Base-by-base conservation (phyloP, 257 asterid species). In the Lycium ferocissimum region DNA sequence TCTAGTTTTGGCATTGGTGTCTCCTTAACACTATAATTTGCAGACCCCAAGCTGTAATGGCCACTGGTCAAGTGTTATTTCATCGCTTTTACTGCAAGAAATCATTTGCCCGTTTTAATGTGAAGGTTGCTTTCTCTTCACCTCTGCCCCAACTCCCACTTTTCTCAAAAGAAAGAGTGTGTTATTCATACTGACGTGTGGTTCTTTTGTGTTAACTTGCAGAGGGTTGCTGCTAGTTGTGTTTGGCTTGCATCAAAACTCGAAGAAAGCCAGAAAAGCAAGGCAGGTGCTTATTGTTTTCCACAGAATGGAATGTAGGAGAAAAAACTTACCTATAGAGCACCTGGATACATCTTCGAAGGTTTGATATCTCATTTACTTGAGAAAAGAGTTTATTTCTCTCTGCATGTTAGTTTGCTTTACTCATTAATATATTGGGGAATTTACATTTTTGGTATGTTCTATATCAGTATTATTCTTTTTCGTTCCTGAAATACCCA, bases 21-120 rank as follows among this genome's bases (percentile, higher is more conserved):
- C 79, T 91, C 97, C 96, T 94, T 94, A 89, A 84, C 90, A 84
- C 63, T 47, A 79, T 82, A 79, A 35, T 86, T 75, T 76, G 75
- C 93, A 94, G 98, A 91, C 99, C 98, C 75, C 99, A 97, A 90
- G 99, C 98, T 89, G 97, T 95, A 72, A 94, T 96, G 98, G 98
- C 98, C 40, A 97, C 99, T 17, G 98, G 97, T 37, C 99, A 97
- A 86, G 99, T 95, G 81, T 87, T 96, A 75, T 95, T 97, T 87
- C 99, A 97, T 84, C 97, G 99, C 59, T 97, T 97, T 87, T 95
- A 92, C 92, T 94, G 98, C 92, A 97, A 95, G 92, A 95, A 95
- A 75, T 95, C 99, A 73, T 92, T 94, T 91, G 93, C 91, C 56
- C 94, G 95, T 73, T 97, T 95, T 85, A 97, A 94, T 79, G 99